phyloP scores from a whole-genome alignment of 768 basidiomycete genomes.

The Mycena pura region DNA sequence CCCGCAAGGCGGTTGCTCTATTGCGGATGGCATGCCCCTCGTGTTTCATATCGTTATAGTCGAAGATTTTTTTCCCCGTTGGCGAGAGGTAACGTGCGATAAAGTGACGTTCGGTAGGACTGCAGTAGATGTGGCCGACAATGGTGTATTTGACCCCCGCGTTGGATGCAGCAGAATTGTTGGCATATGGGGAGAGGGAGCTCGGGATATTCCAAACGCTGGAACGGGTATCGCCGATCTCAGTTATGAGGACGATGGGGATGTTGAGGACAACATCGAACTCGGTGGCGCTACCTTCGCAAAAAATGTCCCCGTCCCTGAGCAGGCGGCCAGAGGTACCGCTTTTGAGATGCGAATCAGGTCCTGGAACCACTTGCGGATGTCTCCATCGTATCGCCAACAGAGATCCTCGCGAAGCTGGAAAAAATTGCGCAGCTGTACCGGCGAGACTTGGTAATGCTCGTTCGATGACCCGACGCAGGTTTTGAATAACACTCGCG shows the following conservation, averaged over 20 bases:
- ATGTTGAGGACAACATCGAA: constrained; percentile 1
- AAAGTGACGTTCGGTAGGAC: neutral
- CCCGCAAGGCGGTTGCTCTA: neutral
- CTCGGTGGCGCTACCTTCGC: neutral
- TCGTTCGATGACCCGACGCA: neutral
- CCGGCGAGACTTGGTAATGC: neutral
- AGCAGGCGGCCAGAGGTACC: neutral
- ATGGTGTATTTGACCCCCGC: constrained; percentile 1
- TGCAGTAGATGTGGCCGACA: constrained; percentile 3
- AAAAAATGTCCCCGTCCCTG: neutral
- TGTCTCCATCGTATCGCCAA: neutral
- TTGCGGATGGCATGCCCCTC: constrained; percentile 10
- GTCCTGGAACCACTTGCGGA: constrained; percentile 13
- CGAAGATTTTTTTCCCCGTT: neutral
- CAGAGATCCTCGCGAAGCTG: neutral
- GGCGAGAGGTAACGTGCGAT: neutral
- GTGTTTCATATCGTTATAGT: constrained; percentile 10
- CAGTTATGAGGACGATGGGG: neutral
- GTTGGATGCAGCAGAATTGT: neutral
- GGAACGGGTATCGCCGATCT: neutral
- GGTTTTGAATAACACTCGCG: neutral
- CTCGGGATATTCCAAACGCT: neutral
- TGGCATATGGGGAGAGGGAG: neutral
- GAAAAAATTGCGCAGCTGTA: neutral
- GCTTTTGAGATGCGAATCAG: neutral